A percentile compares a stretch with the other conserved stretches of the same genome.
These are phyloP conservation scores for Podospora comata DNA, from an alignment of 495 filamentous ascomycete species.

Conservation along the genomic window DNA sequence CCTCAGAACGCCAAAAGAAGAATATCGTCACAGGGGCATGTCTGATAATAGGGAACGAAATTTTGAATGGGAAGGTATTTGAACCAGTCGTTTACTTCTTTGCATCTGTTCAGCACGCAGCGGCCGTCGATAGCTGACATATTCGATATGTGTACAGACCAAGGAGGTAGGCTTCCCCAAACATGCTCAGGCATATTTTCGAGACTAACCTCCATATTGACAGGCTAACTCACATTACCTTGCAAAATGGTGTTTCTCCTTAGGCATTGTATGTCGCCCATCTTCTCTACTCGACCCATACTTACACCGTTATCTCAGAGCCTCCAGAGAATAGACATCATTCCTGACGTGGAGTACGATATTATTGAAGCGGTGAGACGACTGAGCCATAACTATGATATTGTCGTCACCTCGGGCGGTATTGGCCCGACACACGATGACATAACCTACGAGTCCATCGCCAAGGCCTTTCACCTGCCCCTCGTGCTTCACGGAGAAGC, in stretches of 20 bases:
- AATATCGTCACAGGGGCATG: constrained; percentile 88
- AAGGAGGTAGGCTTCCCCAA: constrained; percentile 30
- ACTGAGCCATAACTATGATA: constrained; percentile 86
- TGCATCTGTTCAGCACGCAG: not conserved
- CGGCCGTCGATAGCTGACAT: constrained; percentile 15
- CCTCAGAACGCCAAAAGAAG: constrained; percentile 33
- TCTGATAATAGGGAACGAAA: constrained; percentile 94
- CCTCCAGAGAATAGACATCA: constrained; percentile 85
- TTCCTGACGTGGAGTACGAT: constrained; percentile 83
- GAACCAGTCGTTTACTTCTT: not conserved
- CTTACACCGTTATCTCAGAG: constrained; percentile 38
- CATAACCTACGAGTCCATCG: constrained; percentile 93
- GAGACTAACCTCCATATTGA: constrained; percentile 4
- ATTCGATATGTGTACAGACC: constrained; percentile 26
- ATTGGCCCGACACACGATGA: constrained; percentile 98
- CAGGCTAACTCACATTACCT: constrained; percentile 90
- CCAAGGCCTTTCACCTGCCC: constrained; percentile 76
- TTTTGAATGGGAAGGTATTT: constrained; percentile 88
- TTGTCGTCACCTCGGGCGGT: constrained; percentile 90
- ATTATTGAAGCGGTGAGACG: constrained; percentile 83
- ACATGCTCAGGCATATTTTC: not conserved
- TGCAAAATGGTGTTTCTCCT: constrained; percentile 86
- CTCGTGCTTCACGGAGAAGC: constrained; percentile 73
- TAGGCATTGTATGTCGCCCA: constrained; percentile 63
- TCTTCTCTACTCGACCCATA: not conserved